Conservation (phyloP, 352 stramenopile genomes). For the Phytophthora hibernalis region DNA sequence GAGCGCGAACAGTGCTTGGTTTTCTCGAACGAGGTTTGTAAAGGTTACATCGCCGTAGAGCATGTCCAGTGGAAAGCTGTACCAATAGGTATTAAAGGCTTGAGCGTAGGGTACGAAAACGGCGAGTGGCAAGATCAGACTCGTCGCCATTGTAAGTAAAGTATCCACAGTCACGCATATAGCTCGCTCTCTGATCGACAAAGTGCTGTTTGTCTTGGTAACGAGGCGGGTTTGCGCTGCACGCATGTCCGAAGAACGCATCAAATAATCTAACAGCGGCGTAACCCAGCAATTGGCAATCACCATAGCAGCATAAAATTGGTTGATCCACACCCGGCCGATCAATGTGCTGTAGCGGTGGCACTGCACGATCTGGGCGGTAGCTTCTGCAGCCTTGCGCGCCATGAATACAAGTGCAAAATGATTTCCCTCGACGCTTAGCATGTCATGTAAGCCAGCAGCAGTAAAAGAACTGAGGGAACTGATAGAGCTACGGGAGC, state of each 20-base stretch:
- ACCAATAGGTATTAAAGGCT: slow-evolving; percentile 35
- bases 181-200: slow-evolving; percentile 26
- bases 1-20: slow-evolving; percentile 47
- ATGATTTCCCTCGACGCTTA: slow-evolving; percentile 29
- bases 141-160: slow-evolving; percentile 3
- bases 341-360: slow-evolving; percentile 50
- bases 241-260: slow-evolving; percentile 7
- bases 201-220: neutral
- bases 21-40: slow-evolving; percentile 53
- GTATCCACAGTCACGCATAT: slow-evolving; percentile 32
- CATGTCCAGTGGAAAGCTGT: slow-evolving; percentile 42
- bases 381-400: slow-evolving; percentile 19
- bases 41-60: slow-evolving; percentile 58
- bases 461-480: slow-evolving; percentile 9
- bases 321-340: slow-evolving; percentile 54
- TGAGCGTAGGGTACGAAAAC: slow-evolving; percentile 34
- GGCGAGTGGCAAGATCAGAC: slow-evolving; percentile 24
- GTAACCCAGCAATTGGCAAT: slow-evolving; percentile 52
- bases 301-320: slow-evolving; percentile 44
- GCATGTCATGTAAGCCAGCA: slow-evolving; percentile 5
- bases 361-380: slow-evolving; percentile 47
- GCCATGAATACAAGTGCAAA: slow-evolving; percentile 29
- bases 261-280: slow-evolving; percentile 23
- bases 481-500: slow-evolving; percentile 1
- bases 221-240: neutral